Evolutionary conservation across 2,329 filamentous ascomycete species (phyloP).

Genomic region (Pseudocercospora macadamiae): DNA sequence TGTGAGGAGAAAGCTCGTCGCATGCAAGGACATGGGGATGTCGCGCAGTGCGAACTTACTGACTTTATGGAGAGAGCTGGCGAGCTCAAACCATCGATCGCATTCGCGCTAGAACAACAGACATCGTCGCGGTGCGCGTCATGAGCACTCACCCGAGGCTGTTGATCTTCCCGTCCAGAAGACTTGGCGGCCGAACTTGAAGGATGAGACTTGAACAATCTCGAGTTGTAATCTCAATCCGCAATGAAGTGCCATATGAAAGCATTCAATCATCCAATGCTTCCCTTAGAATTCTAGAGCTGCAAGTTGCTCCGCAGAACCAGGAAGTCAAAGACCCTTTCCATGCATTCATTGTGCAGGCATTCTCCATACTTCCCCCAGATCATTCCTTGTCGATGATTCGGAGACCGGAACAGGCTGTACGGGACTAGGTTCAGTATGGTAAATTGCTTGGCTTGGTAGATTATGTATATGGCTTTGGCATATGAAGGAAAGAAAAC

Average conservation of each 20-base stretch:
- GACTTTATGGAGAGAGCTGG: background rate
- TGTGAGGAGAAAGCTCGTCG: constrained; percentile 14
- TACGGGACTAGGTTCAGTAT: background rate
- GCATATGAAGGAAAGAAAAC: too few species aligned
- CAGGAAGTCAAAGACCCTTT: background rate
- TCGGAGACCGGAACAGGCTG: background rate
- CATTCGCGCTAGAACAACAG: background rate
- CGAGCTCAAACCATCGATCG: too few species aligned
- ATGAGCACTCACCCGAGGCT: background rate
- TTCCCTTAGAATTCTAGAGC: too few species aligned
- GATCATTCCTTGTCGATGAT: background rate
- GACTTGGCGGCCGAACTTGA: background rate
- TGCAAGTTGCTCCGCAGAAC: background rate
- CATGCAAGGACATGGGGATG: constrained; percentile 13
- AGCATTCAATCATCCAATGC: background rate
- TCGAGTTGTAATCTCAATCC: too few species aligned
- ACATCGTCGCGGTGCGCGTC: background rate
- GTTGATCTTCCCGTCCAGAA: background rate
- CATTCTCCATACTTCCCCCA: constrained; percentile 1
- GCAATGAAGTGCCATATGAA: too few species aligned
- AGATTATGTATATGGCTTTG: too few species aligned
- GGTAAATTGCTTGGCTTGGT: background rate
- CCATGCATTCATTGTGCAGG: background rate
- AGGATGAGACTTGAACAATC: too few species aligned
- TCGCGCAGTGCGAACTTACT: background rate